Conservation (phyloP, 306 rosid genomes). For the Cicer cuneatum region DNA sequence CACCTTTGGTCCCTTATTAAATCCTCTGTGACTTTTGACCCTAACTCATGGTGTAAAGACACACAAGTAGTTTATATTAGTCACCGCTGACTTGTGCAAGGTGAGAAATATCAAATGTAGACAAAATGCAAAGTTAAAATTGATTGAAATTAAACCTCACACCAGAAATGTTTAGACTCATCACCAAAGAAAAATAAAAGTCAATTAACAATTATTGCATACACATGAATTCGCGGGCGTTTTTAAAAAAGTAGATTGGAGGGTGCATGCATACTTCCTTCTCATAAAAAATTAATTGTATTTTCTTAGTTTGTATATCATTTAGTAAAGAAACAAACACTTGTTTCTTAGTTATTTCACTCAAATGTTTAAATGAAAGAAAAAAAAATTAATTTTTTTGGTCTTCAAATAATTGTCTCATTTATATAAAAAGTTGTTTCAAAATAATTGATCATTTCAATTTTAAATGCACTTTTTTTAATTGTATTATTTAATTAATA, state of each 20-base stretch:
- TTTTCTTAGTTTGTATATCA: too few relatives aligned
- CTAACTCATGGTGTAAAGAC: not conserved
- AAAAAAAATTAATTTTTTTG: too few relatives aligned
- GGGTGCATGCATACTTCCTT: not conserved
- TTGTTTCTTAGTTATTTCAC: too few relatives aligned
- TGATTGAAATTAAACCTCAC: conserved; percentile 27
- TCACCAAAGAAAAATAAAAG: not conserved
- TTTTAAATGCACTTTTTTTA: too few relatives aligned
- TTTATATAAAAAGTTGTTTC: too few relatives aligned
- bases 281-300: too few relatives aligned
- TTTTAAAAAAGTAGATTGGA: not conserved
- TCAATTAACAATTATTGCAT: conserved; percentile 1
- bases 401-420: too few relatives aligned
- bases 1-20: conserved; percentile 15
- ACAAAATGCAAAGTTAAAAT: conserved; percentile 27
- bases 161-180: conserved; percentile 1
- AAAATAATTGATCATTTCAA: too few relatives aligned
- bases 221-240: not conserved
- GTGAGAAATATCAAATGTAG: conserved; percentile 18
- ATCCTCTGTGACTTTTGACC: not conserved
- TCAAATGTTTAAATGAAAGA: too few relatives aligned
- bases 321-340: too few relatives aligned
- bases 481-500: too few relatives aligned
- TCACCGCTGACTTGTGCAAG: conserved; percentile 5
- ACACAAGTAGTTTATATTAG: conserved; percentile 13